Evolutionary conservation across 257 asterid genomes (phyloP).

Genomic region (Capsicum chinense): DNA sequence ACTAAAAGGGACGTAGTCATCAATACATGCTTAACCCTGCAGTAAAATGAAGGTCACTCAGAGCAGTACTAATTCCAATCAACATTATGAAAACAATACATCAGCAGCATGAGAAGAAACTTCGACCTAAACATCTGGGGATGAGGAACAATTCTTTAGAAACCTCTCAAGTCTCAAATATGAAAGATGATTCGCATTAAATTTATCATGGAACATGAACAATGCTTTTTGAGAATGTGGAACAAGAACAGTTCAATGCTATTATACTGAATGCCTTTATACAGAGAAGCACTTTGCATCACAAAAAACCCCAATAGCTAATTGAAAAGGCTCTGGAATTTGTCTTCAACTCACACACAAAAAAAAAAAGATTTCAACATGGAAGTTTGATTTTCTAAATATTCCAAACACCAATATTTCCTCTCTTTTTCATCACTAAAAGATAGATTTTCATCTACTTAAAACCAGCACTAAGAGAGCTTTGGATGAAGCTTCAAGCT

Average conservation of each 20-base stretch:
- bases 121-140: neutral
- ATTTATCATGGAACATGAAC: neutral
- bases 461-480: slow-evolving; percentile 9
- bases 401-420: neutral
- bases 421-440: neutral
- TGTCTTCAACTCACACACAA: neutral
- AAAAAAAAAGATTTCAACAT: neutral
- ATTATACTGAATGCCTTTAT: neutral
- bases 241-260: neutral
- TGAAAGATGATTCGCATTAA: slow-evolving; percentile 9
- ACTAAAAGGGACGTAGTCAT: slow-evolving; percentile 76
- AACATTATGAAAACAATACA: slow-evolving; percentile 14
- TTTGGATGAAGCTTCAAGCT: neutral
- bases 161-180: slow-evolving; percentile 19
- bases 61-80: neutral
- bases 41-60: slow-evolving; percentile 13
- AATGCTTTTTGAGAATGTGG: neutral
- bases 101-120: slow-evolving; percentile 9
- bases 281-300: neutral
- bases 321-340: neutral
- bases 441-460: neutral
- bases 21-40: slow-evolving; percentile 89
- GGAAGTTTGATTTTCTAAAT: neutral
- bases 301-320: neutral
- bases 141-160: slow-evolving; percentile 11